Conservation (phyloP, 176 grass and related monocot species). For the Hyparrhenia diplandra region DNA sequence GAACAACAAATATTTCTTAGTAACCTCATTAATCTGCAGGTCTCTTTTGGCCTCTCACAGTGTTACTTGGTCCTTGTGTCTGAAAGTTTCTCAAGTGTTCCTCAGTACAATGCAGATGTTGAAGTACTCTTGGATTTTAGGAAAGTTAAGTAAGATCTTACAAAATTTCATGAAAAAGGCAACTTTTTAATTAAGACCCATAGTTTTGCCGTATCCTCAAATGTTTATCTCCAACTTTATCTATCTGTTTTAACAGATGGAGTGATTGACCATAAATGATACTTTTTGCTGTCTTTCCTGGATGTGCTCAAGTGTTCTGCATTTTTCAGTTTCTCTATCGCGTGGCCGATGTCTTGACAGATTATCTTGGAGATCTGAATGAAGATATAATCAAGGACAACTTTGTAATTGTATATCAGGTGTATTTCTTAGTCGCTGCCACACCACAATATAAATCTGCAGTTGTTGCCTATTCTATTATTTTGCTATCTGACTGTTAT, state of each 20-base stretch:
- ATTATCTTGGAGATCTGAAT: constrained; percentile 80
- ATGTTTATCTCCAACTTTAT: neutral
- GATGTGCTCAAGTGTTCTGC: constrained; percentile 9
- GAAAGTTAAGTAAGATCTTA: neutral
- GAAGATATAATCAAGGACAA: constrained; percentile 96
- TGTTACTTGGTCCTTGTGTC: neutral
- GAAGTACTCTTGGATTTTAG: neutral
- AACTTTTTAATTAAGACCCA: neutral
- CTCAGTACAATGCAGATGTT: neutral
- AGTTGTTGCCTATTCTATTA: neutral
- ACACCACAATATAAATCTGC: neutral
- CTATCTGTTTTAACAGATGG: neutral
- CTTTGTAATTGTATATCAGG: constrained; percentile 95
- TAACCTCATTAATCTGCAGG: neutral
- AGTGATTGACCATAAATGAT: neutral
- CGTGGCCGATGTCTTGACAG: constrained; percentile 71
- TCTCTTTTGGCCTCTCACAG: neutral
- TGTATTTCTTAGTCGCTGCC: constrained; percentile 19
- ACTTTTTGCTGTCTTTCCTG: neutral
- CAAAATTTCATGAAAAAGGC: neutral
- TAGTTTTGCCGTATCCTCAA: neutral
- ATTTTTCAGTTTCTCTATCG: constrained; percentile 74
- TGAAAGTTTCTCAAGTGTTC: neutral
- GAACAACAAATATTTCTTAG: neutral
- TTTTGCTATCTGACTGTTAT: neutral